Percentiles rank a stretch among this genome's conserved stretches.
Evolutionary conservation across 441 rosid genomes (phyloP).

Genomic region (Populus tomentosa): DNA sequence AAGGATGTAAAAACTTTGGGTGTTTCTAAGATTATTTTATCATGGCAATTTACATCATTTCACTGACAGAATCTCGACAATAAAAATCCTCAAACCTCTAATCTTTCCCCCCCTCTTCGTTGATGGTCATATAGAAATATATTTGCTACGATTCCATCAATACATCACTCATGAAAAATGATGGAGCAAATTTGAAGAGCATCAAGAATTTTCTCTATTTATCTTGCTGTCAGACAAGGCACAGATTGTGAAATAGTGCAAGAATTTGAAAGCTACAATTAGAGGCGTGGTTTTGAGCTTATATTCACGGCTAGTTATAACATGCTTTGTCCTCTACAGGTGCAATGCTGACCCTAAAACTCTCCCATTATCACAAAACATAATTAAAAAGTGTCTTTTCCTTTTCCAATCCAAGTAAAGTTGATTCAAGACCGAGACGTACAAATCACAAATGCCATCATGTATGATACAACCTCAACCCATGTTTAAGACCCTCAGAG

Average conservation of each 20-base stretch:
- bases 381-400: not conserved
- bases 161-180: not conserved
- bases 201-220: not conserved
- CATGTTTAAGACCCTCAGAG: no score
- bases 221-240: not conserved
- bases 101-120: no score
- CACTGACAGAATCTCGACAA: not conserved
- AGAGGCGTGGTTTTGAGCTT: not conserved
- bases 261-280: not conserved
- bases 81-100: not conserved
- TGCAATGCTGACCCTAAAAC: not conserved
- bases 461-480: no score
- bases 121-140: no score
- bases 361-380: not conserved
- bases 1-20: not conserved
- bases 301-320: not conserved
- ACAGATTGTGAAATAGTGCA: not conserved
- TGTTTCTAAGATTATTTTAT: not conserved
- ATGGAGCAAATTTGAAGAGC: not conserved
- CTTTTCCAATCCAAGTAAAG: not conserved
- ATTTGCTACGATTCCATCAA: not conserved
- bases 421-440: not conserved
- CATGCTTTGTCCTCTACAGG: not conserved
- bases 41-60: not conserved
- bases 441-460: no score